A percentile compares a stretch with the other conserved stretches of the same genome.
Evolutionary conservation across 2,329 filamentous ascomycete genomes (phyloP).

Genomic region (Magnaporthiopsis incrustans): DNA sequence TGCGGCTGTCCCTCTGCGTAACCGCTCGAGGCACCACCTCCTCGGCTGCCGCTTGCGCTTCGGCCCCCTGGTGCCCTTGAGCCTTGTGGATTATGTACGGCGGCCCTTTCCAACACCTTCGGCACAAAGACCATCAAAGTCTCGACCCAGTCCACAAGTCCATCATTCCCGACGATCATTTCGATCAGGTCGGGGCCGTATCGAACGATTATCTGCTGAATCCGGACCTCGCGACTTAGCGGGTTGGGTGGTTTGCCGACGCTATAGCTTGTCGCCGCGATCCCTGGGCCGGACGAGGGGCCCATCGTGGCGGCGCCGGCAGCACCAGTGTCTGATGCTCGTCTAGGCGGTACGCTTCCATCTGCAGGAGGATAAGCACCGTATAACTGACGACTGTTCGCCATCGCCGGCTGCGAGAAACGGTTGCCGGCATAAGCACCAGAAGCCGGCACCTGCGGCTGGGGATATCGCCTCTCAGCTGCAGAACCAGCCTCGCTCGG

Average conservation of each 20-base stretch:
- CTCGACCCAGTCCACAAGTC: background rate
- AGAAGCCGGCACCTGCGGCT: background rate
- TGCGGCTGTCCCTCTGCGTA: background rate
- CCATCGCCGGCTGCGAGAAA: no score
- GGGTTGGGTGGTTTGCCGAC: background rate
- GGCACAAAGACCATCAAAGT: background rate
- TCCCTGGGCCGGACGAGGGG: background rate
- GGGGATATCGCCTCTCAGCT: background rate
- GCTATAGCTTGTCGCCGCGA: background rate
- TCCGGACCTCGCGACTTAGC: background rate
- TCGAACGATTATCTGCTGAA: background rate
- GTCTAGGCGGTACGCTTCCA: no score
- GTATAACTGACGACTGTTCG: no score
- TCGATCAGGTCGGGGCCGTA: background rate
- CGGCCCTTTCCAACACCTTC: background rate
- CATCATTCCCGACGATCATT: background rate
- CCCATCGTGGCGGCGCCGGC: no score
- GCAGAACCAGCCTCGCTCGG: background rate
- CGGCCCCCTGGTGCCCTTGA: background rate
- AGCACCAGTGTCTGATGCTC: background rate
- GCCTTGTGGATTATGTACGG: background rate
- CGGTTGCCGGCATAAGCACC: no score
- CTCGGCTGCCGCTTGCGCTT: background rate
- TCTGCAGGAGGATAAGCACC: background rate
- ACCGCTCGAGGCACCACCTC: no score